Evolutionary conservation across 495 filamentous ascomycete species (phyloP), one percentile per base, ranked within the genome.

Genomic region (Penicillium manginii): DNA sequence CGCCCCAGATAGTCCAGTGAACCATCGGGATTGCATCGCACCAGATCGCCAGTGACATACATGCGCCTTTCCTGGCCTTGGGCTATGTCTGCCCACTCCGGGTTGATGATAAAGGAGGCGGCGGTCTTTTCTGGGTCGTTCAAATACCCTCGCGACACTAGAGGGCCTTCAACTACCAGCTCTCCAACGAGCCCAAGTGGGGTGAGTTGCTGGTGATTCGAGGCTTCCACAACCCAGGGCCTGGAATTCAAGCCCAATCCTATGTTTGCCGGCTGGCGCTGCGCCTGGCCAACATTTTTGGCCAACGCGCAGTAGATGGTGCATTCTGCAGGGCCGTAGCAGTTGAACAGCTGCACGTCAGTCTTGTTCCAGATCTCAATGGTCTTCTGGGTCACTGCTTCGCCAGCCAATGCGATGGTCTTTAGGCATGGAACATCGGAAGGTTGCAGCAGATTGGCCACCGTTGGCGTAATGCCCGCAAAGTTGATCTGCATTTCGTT

Each of bases 171-270:
- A n/a, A 91, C 68, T 5, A 86, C 62, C 52, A 90, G 69, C 62
- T 91, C 88, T 15, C 88, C 88, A 4, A 86, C 73, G 12, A 78
- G 9, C 87, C 87, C 15, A 89, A 66, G 0, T 85, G 85, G 3
- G 84, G 71, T 2, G 90, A 78, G 0, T 74, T 66, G 56, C 88
- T 67, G 54, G 81, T 88, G 75, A 6, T 73, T 62, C 1, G 83
- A 80, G 57, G n/a, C n/a, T n/a, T 88, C 82, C 4, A 85, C 83
- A 55, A 90, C 78, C 85, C 87, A 90, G 8, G 60, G 51, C 79
- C 72, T 35, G 70, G n/a, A n/a, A n/a, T n/a, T n/a, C n/a, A n/a
- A n/a, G n/a, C n/a, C n/a, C n/a, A n/a, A n/a, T n/a, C n/a, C n/a
- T n/a, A n/a, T n/a, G n/a, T n/a, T n/a, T n/a, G n/a, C n/a, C n/a